A percentile compares a stretch with the other conserved stretches of the same genome.
Conservation (phyloP, 805 yeast species). For the Candida boleticola region DNA sequence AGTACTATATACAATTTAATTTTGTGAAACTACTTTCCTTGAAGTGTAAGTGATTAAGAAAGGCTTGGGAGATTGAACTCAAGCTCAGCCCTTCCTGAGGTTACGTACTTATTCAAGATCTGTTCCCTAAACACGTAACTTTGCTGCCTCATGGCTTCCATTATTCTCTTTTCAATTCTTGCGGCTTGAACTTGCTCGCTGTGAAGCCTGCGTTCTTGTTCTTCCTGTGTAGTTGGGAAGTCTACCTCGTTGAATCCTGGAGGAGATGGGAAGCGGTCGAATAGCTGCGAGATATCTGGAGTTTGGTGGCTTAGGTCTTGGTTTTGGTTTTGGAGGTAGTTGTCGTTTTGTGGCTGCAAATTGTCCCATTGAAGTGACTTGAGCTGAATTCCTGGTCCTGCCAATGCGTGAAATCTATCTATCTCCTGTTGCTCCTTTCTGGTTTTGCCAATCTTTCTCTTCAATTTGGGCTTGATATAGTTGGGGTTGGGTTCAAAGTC, state of each 20-base stretch:
- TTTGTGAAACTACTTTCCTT: too few species aligned
- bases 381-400: slow-evolving; percentile 6
- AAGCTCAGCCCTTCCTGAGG: slow-evolving; percentile 7
- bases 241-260: slow-evolving; percentile 41
- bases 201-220: slow-evolving; percentile 16
- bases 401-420: slow-evolving; percentile 12
- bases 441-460: slow-evolving; percentile 15
- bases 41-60: too few species aligned
- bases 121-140: slow-evolving; percentile 30
- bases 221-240: slow-evolving; percentile 36
- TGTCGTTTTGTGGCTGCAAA: slow-evolving; percentile 6
- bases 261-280: slow-evolving; percentile 37
- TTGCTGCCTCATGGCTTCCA: slow-evolving; percentile 28
- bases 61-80: too few species aligned
- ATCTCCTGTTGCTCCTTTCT: slow-evolving; percentile 13
- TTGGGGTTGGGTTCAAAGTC: slow-evolving; percentile 34
- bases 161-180: slow-evolving; percentile 27
- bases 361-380: slow-evolving; percentile 4
- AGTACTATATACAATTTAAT: too few species aligned
- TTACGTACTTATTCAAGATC: slow-evolving; percentile 29
- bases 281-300: slow-evolving; percentile 26
- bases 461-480: slow-evolving; percentile 17
- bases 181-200: slow-evolving; percentile 21
- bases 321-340: slow-evolving; percentile 13
- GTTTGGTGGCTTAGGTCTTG: neutral